These are phyloP conservation scores for Macaranga tanarius DNA, from an alignment of 441 rosid species.

Conservation along the genomic window DNA sequence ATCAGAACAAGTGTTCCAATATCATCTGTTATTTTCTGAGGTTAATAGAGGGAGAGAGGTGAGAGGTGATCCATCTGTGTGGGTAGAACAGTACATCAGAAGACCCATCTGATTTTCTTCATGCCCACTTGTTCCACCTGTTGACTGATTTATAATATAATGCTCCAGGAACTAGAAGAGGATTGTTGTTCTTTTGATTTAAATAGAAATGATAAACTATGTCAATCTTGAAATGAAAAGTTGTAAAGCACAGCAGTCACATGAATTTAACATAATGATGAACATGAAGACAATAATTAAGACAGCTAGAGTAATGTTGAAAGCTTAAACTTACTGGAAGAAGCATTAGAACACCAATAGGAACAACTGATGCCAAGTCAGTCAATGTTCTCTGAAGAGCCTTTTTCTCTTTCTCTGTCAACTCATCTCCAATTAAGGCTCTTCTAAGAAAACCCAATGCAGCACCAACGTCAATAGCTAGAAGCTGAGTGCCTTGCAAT, in stretches of 20 bases:
- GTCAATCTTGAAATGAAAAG: background rate
- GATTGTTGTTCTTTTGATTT: background rate
- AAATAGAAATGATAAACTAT: conserved; percentile 2
- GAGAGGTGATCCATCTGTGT: background rate
- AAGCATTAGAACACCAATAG: conserved; percentile 94
- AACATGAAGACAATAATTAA: background rate
- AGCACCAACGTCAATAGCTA: conserved; percentile 87
- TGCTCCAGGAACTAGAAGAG: background rate
- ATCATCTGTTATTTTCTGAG: background rate
- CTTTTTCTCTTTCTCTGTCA: conserved; percentile 85
- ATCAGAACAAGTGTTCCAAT: background rate
- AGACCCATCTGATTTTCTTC: background rate
- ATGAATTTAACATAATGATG: background rate
- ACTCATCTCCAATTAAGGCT: conserved; percentile 77
- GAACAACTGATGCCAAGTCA: conserved; percentile 92
- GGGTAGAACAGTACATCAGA: conserved; percentile 6
- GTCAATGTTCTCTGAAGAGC: conserved; percentile 82
- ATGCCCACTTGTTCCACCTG: background rate
- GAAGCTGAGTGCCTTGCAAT: conserved; percentile 97
- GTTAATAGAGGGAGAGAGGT: background rate
- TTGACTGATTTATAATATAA: background rate
- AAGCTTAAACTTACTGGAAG: conserved; percentile 73
- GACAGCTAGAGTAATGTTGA: background rate
- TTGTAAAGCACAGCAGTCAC: background rate
- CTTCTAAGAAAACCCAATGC: conserved; percentile 79